Conservation (phyloP, 768 basidiomycete species). For the Panaeolus cyanescens region DNA sequence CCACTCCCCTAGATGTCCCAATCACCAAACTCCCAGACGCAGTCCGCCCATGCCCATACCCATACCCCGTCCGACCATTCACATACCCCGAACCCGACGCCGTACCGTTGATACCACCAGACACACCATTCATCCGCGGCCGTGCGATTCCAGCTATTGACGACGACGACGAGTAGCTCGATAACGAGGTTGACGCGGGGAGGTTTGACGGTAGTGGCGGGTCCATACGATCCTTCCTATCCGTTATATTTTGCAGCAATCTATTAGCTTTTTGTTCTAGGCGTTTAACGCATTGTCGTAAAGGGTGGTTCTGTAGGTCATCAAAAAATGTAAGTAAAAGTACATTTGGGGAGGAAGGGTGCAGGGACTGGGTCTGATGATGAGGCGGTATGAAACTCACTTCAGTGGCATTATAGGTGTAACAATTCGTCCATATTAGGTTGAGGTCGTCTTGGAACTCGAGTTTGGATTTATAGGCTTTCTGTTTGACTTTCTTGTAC, state of each 20-base stretch:
- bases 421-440: constrained; percentile 96
- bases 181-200: constrained; percentile 13
- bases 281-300: constrained; percentile 79
- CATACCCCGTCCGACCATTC: constrained; percentile 3
- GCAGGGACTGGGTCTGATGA: constrained; percentile 1
- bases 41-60: constrained; percentile 8
- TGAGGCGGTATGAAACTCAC: constrained; percentile 48
- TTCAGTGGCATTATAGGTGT: constrained; percentile 88
- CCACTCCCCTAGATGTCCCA: neutral
- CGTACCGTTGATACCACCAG: neutral
- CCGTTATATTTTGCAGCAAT: constrained; percentile 86
- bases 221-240: constrained; percentile 80
- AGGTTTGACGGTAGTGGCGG: constrained; percentile 60
- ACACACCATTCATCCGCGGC: constrained; percentile 40
- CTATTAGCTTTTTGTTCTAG: constrained; percentile 84
- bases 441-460: constrained; percentile 95
- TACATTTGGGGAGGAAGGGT: no score
- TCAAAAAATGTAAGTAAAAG: neutral
- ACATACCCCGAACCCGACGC: neutral
- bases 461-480: constrained; percentile 89
- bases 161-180: constrained; percentile 1
- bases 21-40: constrained; percentile 4
- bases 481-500: constrained; percentile 90
- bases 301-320: constrained; percentile 73
- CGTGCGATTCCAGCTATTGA: constrained; percentile 30